Percentiles rank a stretch among this genome's conserved stretches.
phyloP scores from a whole-genome alignment of 768 basidiomycete genomes.

The Cyclocybe cylindracea region DNA sequence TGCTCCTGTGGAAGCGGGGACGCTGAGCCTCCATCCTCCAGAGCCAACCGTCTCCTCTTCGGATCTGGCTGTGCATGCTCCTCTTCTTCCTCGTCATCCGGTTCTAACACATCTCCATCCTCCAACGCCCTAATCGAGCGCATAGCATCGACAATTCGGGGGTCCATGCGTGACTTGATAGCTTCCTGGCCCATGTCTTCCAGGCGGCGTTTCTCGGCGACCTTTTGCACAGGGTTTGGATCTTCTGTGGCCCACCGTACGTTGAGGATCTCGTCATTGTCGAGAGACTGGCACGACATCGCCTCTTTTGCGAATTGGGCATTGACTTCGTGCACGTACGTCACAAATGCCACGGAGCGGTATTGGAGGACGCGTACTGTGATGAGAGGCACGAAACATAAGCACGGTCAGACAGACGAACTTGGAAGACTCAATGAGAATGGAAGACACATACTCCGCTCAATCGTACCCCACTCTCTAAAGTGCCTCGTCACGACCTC shows the following conservation, averaged over 20 bases:
- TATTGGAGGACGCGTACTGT: conserved; percentile 89
- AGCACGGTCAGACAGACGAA: not conserved
- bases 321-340: conserved; percentile 81
- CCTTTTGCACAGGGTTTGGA: conserved; percentile 91
- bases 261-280: conserved; percentile 96
- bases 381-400: conserved; percentile 2
- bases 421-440: not conserved
- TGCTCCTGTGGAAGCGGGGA: conserved; percentile 20
- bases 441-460: conserved; percentile 66
- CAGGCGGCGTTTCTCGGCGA: conserved; percentile 79
- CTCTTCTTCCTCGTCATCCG: conserved; percentile 36
- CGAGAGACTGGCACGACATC: conserved; percentile 98
- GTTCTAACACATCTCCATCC: conserved; percentile 62
- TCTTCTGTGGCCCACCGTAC: conserved; percentile 99
- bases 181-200: conserved; percentile 86
- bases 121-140: conserved; percentile 85
- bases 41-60: conserved; percentile 34
- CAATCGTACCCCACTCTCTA: conserved; percentile 93
- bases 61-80: conserved; percentile 31
- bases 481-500: conserved; percentile 91
- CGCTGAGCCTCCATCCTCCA: conserved; percentile 23
- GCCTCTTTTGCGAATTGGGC: conserved; percentile 98
- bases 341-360: conserved; percentile 96
- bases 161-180: conserved; percentile 83
- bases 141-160: conserved; percentile 87